These are phyloP conservation scores for Sugiyamaella japonica DNA, from an alignment of 1,139 yeast genomes.

Conservation along the genomic window DNA sequence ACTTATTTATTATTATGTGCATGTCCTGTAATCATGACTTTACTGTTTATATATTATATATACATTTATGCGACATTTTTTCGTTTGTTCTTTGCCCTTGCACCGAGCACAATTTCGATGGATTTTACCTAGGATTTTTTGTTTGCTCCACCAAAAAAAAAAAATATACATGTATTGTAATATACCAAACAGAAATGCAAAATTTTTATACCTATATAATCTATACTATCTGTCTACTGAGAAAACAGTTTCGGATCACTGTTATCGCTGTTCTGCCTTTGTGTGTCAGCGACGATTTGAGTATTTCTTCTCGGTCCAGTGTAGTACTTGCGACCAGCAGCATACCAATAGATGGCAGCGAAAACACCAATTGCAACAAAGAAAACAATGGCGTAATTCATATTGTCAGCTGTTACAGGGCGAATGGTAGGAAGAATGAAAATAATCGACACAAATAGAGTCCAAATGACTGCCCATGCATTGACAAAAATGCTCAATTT, in stretches of 20 bases:
- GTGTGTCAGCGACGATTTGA: slow-evolving; percentile 18
- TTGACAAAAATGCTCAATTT: slow-evolving; percentile 55
- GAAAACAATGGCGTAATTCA: slow-evolving; percentile 74
- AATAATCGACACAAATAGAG: slow-evolving; percentile 44
- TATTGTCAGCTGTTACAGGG: slow-evolving; percentile 59
- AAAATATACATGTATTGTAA: background rate
- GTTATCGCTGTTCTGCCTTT: background rate
- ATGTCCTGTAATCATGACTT: background rate
- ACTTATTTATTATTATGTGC: slow-evolving; percentile 2
- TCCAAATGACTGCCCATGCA: slow-evolving; percentile 47
- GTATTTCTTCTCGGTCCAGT: slow-evolving; percentile 28
- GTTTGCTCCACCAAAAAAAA: background rate
- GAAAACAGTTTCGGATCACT: background rate
- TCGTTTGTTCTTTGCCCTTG: background rate
- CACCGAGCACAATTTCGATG: background rate
- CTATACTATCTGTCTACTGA: no score
- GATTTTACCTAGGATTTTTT: no score
- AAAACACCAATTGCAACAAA: slow-evolving; percentile 50
- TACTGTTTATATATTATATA: background rate
- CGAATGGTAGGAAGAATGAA: slow-evolving; percentile 62
- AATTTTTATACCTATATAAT: background rate
- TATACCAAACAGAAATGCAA: slow-evolving; percentile 5
- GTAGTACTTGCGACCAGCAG: slow-evolving; percentile 27
- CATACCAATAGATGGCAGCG: slow-evolving; percentile 28
- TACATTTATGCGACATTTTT: background rate